These are phyloP conservation scores for Hypoxylon subgilvum DNA, from an alignment of 495 filamentous ascomycete genomes.

Conservation along the genomic window DNA sequence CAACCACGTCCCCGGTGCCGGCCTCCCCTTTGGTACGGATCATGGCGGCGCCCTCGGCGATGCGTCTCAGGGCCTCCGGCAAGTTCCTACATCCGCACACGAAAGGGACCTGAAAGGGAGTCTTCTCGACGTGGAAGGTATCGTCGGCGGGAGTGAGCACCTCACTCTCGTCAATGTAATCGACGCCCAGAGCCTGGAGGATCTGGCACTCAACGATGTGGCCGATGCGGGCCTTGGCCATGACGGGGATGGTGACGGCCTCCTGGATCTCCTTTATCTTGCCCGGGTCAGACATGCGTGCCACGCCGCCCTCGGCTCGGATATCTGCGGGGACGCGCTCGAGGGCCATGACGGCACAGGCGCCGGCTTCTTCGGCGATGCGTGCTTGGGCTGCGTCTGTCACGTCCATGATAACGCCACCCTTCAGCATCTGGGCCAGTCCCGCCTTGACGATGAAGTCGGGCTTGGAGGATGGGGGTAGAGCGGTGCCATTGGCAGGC, in stretches of 20 bases:
- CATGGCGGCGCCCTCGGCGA: slow-evolving; percentile 96
- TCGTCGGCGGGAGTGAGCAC: slow-evolving; percentile 94
- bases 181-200: slow-evolving; percentile 89
- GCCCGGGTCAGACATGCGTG: slow-evolving; percentile 92
- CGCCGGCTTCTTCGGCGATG: slow-evolving; percentile 97
- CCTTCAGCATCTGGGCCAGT: slow-evolving; percentile 95
- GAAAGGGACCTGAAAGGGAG: slow-evolving; percentile 82
- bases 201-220: slow-evolving; percentile 99
- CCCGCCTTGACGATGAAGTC: slow-evolving; percentile 86
- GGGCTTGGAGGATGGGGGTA: slow-evolving; percentile 29
- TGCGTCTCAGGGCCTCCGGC: slow-evolving; percentile 89
- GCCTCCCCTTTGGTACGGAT: slow-evolving; percentile 99
- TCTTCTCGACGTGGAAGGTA: slow-evolving; percentile 89
- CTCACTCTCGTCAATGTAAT: slow-evolving; percentile 98
- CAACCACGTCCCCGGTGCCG: slow-evolving; percentile 96
- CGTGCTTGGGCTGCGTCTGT: slow-evolving; percentile 92
- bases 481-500: slow-evolving; percentile 27
- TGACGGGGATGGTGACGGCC: slow-evolving; percentile 97
- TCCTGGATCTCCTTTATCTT: slow-evolving; percentile 98
- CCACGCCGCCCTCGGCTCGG: slow-evolving; percentile 87
- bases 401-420: slow-evolving; percentile 99
- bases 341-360: slow-evolving; percentile 95
- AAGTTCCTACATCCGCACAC: slow-evolving; percentile 97
- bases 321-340: slow-evolving; percentile 98
- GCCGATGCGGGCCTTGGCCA: slow-evolving; percentile 98